Percentiles rank a stretch among this genome's conserved stretches.
Evolutionary conservation across 1,284 basidiomycete species (phyloP).

Genomic region (Ustilago esculenta): DNA sequence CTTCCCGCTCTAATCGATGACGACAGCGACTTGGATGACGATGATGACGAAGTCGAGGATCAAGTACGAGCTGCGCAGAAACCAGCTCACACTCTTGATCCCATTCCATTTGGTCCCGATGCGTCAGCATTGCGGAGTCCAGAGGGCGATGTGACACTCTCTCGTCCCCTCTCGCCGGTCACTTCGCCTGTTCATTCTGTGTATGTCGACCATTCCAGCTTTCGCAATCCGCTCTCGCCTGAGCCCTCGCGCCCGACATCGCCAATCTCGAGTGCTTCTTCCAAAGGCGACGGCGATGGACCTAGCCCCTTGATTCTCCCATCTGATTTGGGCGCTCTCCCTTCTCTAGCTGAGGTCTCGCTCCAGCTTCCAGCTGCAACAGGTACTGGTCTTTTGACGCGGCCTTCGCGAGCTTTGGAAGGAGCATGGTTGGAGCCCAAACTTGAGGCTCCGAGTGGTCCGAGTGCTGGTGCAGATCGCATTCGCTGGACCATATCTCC

Average conservation of each 20-base stretch:
- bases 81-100: not conserved
- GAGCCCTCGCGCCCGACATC: conserved; percentile 39
- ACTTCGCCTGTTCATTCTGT: conserved; percentile 25
- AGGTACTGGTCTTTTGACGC: not conserved
- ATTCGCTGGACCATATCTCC: conserved; percentile 34
- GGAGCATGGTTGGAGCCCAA: conserved; percentile 31
- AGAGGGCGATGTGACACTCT: conserved; percentile 4
- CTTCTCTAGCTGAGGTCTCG: conserved; percentile 30
- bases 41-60: conserved; percentile 32
- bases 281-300: conserved; percentile 32
- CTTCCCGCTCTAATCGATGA: conserved; percentile 46
- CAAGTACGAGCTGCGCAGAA: not conserved
- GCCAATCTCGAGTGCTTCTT: conserved; percentile 37
- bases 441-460: not conserved
- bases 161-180: conserved; percentile 26
- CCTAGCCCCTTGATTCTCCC: conserved; percentile 25
- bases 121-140: not conserved
- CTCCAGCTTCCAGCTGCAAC: conserved; percentile 20
- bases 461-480: conserved; percentile 20
- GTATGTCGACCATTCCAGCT: conserved; percentile 11
- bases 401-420: conserved; percentile 9
- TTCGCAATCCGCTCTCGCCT: conserved; percentile 28
- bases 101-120: not conserved
- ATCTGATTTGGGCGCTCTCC: conserved; percentile 18
- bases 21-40: conserved; percentile 45